A percentile compares a stretch with the other conserved stretches of the same genome.
These are phyloP conservation scores for Penicillium coprophilum DNA, from an alignment of 495 filamentous ascomycete genomes.

Conservation along the genomic window DNA sequence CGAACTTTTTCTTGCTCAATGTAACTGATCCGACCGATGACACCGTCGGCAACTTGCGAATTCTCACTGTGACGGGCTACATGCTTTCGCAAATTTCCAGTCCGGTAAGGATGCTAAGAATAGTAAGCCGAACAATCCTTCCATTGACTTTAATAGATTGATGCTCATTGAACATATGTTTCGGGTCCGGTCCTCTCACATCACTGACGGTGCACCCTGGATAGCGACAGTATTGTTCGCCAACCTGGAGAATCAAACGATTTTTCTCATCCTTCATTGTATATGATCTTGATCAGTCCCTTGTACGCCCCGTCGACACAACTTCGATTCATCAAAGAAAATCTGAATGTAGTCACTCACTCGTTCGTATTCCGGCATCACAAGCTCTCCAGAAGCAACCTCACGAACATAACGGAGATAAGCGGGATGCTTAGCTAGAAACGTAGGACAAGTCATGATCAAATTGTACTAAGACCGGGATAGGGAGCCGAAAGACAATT, in stretches of 20 bases:
- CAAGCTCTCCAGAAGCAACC: neutral
- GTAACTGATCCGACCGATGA: neutral
- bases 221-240: neutral
- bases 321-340: neutral
- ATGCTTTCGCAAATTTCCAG: neutral
- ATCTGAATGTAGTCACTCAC: no score
- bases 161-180: fast-evolving
- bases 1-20: neutral
- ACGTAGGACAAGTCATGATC: neutral
- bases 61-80: neutral
- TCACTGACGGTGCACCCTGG: neutral
- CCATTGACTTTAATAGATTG: neutral
- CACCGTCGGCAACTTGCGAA: neutral
- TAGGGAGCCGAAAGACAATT: neutral
- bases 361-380: neutral
- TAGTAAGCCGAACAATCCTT: neutral
- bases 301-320: neutral
- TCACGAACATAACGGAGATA: neutral
- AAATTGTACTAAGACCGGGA: neutral
- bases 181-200: neutral
- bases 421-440: neutral
- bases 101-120: neutral
- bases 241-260: neutral
- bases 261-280: neutral
- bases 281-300: neutral